Evolutionary conservation across 495 filamentous ascomycete species (phyloP), one percentile per base, ranked within the genome.

Genomic region (Astrothelium subdiscretum): DNA sequence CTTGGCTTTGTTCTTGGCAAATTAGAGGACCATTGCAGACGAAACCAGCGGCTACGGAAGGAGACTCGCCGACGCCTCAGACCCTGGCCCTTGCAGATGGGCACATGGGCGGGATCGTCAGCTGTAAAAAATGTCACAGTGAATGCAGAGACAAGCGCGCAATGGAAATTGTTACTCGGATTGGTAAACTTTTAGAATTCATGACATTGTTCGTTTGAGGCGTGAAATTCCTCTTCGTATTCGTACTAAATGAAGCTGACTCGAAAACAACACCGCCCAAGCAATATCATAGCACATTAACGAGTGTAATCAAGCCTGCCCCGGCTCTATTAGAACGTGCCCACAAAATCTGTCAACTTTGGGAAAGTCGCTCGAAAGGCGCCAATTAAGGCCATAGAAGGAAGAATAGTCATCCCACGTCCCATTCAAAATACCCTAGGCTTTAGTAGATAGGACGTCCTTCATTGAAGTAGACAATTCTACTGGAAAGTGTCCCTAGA

Each of bases 251-350:
- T 54, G 43, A 54, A 54, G 22, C 8, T 8, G 2, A 54, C 3
- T 8, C 4, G 3, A n/a, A 12, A 12, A 54, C 8, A 29, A 26
- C 26, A 54, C 48, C 48, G 29, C 48, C 48, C 48, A 29, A 27
- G 24, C 29, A 24, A 24, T 54, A 54, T 54, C 48, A 54, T 29
- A 54, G 48, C 24, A 54, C 48, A 54, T 54, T 54, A 54, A 54
- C 48, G 48, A 54, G 8, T 3, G 48, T 54, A 29, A 29, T 54
- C 48, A 54, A 54, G 48, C 48, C 48, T 54, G 24, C 24, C 43
- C 48, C 10, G 48, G 48, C 48, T 54, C 48, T 54, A 54, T 29
- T 54, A 54, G 24, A 27, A 54, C 48, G 10, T 27, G 12, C n/a
- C 43, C 22, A 29, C 22, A 29, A 29, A 26, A n/a, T 27, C 24